Evolutionary conservation across 2,329 filamentous ascomycete species (phyloP), one percentile per base, ranked within the genome.

Genomic region (Pseudofabraea citricarpa): DNA sequence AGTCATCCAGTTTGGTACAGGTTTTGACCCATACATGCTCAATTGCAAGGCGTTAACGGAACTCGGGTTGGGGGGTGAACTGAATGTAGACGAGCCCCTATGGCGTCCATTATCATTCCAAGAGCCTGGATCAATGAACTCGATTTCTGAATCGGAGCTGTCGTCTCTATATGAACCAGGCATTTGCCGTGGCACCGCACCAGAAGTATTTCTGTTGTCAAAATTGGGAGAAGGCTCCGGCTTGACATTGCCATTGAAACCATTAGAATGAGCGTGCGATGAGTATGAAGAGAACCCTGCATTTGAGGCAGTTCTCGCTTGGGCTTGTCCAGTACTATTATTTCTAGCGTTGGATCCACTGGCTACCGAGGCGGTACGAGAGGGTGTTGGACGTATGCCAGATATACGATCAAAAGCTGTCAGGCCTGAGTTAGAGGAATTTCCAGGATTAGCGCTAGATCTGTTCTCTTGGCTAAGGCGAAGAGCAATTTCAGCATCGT

Each of bases 401-500:
- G 42, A 47, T 29, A 61, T 48, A 22, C 54, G 54, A 42, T 56
- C 50, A 33, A 55, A 58, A 27, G 59, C 55, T 12, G 56, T 54
- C 6, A 51, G 52, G 13, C 45, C 43, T 20, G 52, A 44, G 24
- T 29, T 39, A 12, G 42, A 18, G 5, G 36, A n/a, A n/a, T n/a
- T n/a, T n/a, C n/a, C n/a, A n/a, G n/a, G n/a, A n/a, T n/a, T n/a
- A n/a, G n/a, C n/a, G n/a, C n/a, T n/a, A n/a, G n/a, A n/a, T n/a
- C n/a, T n/a, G n/a, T n/a, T n/a, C n/a, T n/a, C 10, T 35, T 12
- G 13, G 36, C 12, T 44, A 24, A 27, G 48, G 13, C 36, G 47
- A 15, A 55, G 54, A 20, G 63, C 63, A 48, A 57, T 53, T 21
- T 60, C 58, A 43, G 48, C 59, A 45, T 67, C 67, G 12, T 58